phyloP scores from a whole-genome alignment of 352 stramenopile species.

The Phytophthora melonis region DNA sequence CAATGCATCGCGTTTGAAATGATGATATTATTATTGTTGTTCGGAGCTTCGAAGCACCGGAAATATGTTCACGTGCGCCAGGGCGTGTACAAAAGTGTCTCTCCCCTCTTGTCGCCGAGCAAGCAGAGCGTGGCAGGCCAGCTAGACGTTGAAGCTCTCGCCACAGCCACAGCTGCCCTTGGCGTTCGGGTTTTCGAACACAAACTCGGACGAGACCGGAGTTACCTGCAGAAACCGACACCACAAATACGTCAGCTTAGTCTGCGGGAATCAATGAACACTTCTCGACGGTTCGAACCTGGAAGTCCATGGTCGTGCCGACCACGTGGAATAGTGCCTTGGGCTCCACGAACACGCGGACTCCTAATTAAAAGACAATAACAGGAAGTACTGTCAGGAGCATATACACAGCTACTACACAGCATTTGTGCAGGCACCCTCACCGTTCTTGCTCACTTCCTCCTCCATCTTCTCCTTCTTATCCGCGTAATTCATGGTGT shows the following conservation, averaged over 20 bases:
- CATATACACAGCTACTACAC: not conserved
- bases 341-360: slow-evolving; percentile 98
- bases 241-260: slow-evolving; percentile 1
- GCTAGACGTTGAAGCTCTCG: slow-evolving; percentile 99
- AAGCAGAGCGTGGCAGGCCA: slow-evolving; percentile 6
- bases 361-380: slow-evolving; percentile 55
- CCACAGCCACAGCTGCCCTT: slow-evolving; percentile 99
- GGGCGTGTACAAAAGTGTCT: slow-evolving; percentile 21
- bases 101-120: slow-evolving; percentile 12
- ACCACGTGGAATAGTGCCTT: slow-evolving; percentile 99
- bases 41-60: slow-evolving; percentile 21
- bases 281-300: slow-evolving; percentile 41
- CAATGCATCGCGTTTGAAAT: slow-evolving; percentile 29
- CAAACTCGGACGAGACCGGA: slow-evolving; percentile 98
- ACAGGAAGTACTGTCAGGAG: slow-evolving; percentile 14
- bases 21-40: slow-evolving; percentile 52
- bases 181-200: slow-evolving; percentile 99
- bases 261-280: not conserved
- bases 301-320: slow-evolving; percentile 99
- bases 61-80: slow-evolving; percentile 24
- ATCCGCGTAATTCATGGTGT: slow-evolving; percentile 99
- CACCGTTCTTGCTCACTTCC: slow-evolving; percentile 92
- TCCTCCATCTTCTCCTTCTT: slow-evolving; percentile 95
- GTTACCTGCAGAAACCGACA: slow-evolving; percentile 78
- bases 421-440: slow-evolving; percentile 8